Evolutionary conservation across 2,329 filamentous ascomycete species (phyloP).

Genomic region (Peltaster fructicola): DNA sequence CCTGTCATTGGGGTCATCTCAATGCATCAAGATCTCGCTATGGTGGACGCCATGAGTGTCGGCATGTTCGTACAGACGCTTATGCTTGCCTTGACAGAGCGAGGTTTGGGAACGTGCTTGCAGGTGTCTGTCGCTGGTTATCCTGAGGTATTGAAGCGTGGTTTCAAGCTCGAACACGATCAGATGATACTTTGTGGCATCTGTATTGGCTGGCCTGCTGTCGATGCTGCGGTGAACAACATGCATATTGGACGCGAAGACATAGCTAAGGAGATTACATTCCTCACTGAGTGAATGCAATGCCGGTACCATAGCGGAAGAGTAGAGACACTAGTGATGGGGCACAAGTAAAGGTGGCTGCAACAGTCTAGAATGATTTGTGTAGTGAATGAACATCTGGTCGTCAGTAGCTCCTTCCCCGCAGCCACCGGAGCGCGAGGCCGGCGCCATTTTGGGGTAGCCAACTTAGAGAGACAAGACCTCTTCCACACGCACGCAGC

Average conservation of each 20-base stretch:
- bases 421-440: no score
- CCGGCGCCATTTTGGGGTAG: no score
- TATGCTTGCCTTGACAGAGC: constrained; percentile 9
- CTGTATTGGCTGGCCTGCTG: constrained; percentile 10
- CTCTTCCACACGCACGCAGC: no score
- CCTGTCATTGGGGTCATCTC: constrained; percentile 8
- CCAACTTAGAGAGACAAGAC: no score
- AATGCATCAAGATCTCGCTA: constrained; percentile 7
- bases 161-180: constrained; percentile 8
- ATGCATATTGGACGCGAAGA: neutral
- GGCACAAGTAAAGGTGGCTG: no score
- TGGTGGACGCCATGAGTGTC: constrained; percentile 10
- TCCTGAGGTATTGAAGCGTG: constrained; percentile 9
- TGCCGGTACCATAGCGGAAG: no score
- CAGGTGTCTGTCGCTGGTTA: constrained; percentile 11
- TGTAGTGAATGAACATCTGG: no score
- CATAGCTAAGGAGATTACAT: constrained; percentile 1
- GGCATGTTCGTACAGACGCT: constrained; percentile 13
- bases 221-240: constrained; percentile 2
- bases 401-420: no score
- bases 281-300: no score
- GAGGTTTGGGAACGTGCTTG: constrained; percentile 10
- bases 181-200: constrained; percentile 10
- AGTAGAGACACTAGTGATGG: no score
- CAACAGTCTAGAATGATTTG: no score